Percentiles rank a stretch among this genome's conserved stretches.
phyloP scores from a whole-genome alignment of 2,329 filamentous ascomycete genomes.

The Lachnellula occidentalis region DNA sequence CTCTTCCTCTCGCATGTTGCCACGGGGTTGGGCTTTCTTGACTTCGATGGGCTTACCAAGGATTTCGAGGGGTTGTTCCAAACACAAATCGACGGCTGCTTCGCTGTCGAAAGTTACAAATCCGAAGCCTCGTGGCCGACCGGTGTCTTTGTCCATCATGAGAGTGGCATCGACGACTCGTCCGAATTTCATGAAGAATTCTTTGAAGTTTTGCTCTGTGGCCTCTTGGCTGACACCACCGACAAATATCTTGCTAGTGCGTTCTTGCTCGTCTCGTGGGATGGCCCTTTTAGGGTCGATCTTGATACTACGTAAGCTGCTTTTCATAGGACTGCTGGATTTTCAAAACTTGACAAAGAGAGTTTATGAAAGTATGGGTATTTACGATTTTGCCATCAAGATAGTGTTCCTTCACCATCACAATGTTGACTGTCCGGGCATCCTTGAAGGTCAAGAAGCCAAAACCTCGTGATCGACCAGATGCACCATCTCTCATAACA shows the following conservation, averaged over 20 bases:
- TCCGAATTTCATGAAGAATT: conserved; percentile 95
- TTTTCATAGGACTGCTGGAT: conserved; percentile 15
- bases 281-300: conserved; percentile 98
- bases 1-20: conserved; percentile 89
- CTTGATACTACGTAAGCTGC: conserved; percentile 34
- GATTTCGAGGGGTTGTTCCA: conserved; percentile 81
- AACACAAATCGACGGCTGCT: conserved; percentile 85
- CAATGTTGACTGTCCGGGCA: conserved; percentile 94
- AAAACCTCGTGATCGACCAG: conserved; percentile 89
- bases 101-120: conserved; percentile 99
- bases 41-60: conserved; percentile 96
- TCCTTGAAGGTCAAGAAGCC: conserved; percentile 98
- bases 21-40: conserved; percentile 93
- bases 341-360: conserved; percentile 6
- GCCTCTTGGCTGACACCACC: conserved; percentile 96
- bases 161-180: conserved; percentile 94
- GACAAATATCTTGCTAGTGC: conserved; percentile 98
- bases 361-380: conserved; percentile 21
- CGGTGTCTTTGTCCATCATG: conserved; percentile 99
- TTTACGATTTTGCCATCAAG: conserved; percentile 97
- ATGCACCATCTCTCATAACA: conserved; percentile 96
- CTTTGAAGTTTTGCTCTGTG: conserved; percentile 90
- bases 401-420: conserved; percentile 99
- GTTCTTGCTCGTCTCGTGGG: conserved; percentile 94
- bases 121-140: conserved; percentile 90